Evolutionary conservation across 2,329 filamentous ascomycete species (phyloP), one percentile per base, ranked within the genome.

Genomic region (Aspergillus sp.): DNA sequence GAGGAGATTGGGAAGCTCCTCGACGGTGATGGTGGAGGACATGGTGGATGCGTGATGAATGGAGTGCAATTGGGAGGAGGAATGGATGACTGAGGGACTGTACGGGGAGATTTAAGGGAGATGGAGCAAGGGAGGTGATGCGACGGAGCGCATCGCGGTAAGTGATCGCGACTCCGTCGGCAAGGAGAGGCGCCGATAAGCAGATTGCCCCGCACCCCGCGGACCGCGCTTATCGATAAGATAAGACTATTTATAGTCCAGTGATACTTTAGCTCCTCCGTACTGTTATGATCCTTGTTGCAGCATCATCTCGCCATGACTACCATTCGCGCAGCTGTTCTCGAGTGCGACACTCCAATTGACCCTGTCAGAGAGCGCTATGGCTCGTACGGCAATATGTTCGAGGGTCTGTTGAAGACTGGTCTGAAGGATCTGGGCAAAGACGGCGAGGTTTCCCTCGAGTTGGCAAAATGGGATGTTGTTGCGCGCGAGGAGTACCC

Each of bases 1-100:
- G 55, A 93, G 84, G 46, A 92, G 73, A 51, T 78, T 70, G 16
- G 86, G 79, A 47, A 95, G 81, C 56, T 81, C 77, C 52, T 87
- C 83, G 57, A 81, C 71, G 16, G 87, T 91, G 45, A 67, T 55
- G 25, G 54, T 53, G 23, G 56, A 43, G 6, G 57, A 48, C 42
- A 52, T 59, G n/a, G 40, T 53, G 21, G 21, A 29, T 29, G 25
- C 3, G 25, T 29, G 31, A 38, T 5, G 34, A 41, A 45, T 41
- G n/a, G 10, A 16, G 34, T 19, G 43, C n/a, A 47, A 19, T 20
- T 19, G 42, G 17, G 21, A 41, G 42, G 19, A 47, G 40, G 7
- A 6, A 13, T 10, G 6, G 11, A 19, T 17, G 40, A 19, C 4
- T 17, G 40, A 42, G 17, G 40, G 19, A 42, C 11, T 10, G 5